Evolutionary conservation across 1,284 basidiomycete genomes (phyloP), one percentile per base, ranked within the genome.

Genomic region (Paramarasmius palmivorus): DNA sequence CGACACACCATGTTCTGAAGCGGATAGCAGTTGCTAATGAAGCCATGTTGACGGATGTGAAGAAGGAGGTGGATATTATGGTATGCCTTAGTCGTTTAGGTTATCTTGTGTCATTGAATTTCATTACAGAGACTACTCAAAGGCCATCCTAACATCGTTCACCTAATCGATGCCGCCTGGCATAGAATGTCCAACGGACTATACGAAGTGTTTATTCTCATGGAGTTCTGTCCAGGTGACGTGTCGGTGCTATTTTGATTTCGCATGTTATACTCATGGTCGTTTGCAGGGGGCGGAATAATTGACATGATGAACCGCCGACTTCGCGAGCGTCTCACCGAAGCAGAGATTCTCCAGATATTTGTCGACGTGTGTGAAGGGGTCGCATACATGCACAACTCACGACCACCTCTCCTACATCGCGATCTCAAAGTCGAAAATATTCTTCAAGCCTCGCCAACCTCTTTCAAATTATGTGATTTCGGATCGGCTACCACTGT

Each of bases 301-400:
- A 98, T 99, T 71, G 97, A 99, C 73, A 93, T 99, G 84, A 93
- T 99, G 89, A 99, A 99, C 72, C 87, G 95, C 61, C 84, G 96
- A 47, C 79, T 99, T 37, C 85, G 95, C 49, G 93, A 98, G 69
- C 85, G 97, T 22, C 79, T 99, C 44, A 93, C 92, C 2, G 97
- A 99, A 72, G 81, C 86, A 25, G 97, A 99, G 71, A 98, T 99
- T 63, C 81, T 99, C 48, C 93, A 95, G 69, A 98, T 99, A 66
- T 99, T 99, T 68, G 90, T 95, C 23, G 94, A 97, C 65, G 92
- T 95, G 19, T 94, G 92, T 66, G 93, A 96, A 72, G 88, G 92
- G 25, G 90, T 97, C 10, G 94, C 93, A 1, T 90, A 86, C 59
- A 99, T 99, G 97, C 97, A 99, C 69, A 90, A 93, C 58, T 84